Evolutionary conservation across 1,284 basidiomycete species (phyloP), one percentile per base, ranked within the genome.

Genomic region (Rhodotorula glutinis): DNA sequence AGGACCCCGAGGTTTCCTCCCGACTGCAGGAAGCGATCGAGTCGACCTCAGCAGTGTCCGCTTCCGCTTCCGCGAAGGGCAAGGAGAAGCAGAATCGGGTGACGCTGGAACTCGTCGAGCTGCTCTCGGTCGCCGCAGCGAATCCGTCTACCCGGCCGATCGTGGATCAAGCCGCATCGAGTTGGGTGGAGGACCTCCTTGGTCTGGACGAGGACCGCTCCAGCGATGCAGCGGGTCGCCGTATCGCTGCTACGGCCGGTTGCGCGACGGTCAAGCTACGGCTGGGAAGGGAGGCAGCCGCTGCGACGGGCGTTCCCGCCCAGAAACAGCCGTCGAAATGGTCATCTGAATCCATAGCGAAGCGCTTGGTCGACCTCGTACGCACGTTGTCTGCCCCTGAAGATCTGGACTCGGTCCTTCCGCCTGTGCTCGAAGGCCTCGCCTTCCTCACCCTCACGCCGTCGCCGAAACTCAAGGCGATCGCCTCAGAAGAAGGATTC

Each of bases 211-310:
- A 29, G 19, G 27, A 17, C 30, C 44, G 33, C 11, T 11, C 11
- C 11, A n/a, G n/a, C 44, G 3, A 9, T 81, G 81, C 84, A 65
- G 80, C 80, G 40, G 76, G 78, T 19, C 43, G 43, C 43, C 43
- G 81, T 86, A 70, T 63, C 75, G 2, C 77, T 80, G 27, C 85
- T 27, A 82, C 86, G 9, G 85, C 88, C 16, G 85, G 87, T 2
- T 85, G 91, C 30, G 87, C 89, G 4, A 81, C 92, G 11, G 83
- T 90, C 74, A 95, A 94, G 78, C 79, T 91, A 33, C 85, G 85
- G 19, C 83, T 85, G 64, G 88, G 86, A 14, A 80, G 81, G 7
- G 79, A 79, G 17, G 74, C 67, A 14, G 64, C 80, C 13, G 44
- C 38, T 8, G 49, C 23, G 27, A 63, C 59, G n/a, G 63, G 68